Evolutionary conservation across 2,329 filamentous ascomycete species (phyloP).

Genomic region (Apiospora malaysiana): DNA sequence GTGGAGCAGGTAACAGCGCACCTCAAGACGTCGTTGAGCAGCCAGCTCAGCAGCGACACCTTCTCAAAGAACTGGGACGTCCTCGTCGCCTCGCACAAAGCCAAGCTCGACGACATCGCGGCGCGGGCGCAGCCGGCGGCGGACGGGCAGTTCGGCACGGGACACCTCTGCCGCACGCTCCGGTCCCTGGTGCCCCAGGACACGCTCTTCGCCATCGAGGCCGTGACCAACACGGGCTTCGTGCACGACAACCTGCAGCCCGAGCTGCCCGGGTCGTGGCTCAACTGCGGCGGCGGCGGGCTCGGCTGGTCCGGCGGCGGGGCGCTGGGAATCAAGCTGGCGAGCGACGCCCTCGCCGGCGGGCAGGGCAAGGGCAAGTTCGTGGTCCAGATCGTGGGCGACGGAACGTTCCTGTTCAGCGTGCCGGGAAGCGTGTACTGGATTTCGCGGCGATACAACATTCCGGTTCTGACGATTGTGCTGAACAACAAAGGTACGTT

Average conservation of each 20-base stretch:
- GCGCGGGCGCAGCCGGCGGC: slow-evolving; percentile 60
- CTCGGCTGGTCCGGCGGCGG: slow-evolving; percentile 61
- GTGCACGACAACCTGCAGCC: slow-evolving; percentile 73
- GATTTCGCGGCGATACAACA: slow-evolving; percentile 59
- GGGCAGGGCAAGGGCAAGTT: slow-evolving; percentile 54
- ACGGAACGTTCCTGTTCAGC: slow-evolving; percentile 62
- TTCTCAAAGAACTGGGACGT: slow-evolving; percentile 54
- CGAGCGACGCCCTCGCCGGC: slow-evolving; percentile 45
- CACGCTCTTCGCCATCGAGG: slow-evolving; percentile 76
- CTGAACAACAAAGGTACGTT: slow-evolving; percentile 60
- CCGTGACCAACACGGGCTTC: slow-evolving; percentile 71
- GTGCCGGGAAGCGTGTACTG: slow-evolving; percentile 62
- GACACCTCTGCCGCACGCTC: slow-evolving; percentile 46
- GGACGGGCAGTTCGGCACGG: slow-evolving; percentile 67
- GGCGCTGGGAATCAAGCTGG: slow-evolving; percentile 56
- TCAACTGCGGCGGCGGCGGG: slow-evolving; percentile 60
- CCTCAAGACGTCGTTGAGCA: slow-evolving; percentile 45
- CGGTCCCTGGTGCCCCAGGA: slow-evolving; percentile 46
- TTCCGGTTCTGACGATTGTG: slow-evolving; percentile 60
- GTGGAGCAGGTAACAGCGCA: slow-evolving; percentile 71
- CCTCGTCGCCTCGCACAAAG: slow-evolving; percentile 62
- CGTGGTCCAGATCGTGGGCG: slow-evolving; percentile 62
- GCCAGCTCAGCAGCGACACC: slow-evolving; percentile 45
- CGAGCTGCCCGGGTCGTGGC: slow-evolving; percentile 57
- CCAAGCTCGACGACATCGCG: slow-evolving; percentile 65